Evolutionary conservation across 805 yeast species (phyloP).

Genomic region (Teunomyces stri): DNA sequence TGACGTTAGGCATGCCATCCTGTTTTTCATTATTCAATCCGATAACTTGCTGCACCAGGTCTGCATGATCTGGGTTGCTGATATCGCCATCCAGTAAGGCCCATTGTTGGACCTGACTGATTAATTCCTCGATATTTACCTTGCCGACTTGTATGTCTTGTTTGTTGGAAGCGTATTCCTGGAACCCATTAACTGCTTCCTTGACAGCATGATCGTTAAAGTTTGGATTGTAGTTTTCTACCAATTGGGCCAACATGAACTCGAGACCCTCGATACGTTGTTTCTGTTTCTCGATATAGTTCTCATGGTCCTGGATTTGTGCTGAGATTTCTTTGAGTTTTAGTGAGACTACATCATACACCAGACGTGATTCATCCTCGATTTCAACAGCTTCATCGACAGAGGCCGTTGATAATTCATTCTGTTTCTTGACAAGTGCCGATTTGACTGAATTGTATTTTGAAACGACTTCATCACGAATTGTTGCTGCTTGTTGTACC

Average conservation of each 20-base stretch:
- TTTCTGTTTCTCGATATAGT: conserved; percentile 10
- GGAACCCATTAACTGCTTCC: conserved; percentile 56
- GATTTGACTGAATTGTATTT: conserved; percentile 6
- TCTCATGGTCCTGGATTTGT: conserved; percentile 1
- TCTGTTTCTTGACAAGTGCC: conserved; percentile 8
- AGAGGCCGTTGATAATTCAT: conserved; percentile 2
- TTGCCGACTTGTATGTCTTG: conserved; percentile 22
- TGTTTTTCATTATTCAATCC: neutral
- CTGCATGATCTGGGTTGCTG: conserved; percentile 8
- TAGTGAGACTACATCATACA: conserved; percentile 16
- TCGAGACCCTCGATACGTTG: conserved; percentile 37
- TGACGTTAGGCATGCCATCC: neutral
- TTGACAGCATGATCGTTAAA: conserved; percentile 88
- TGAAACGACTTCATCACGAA: conserved; percentile 13
- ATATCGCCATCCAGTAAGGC: neutral
- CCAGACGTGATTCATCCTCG: conserved; percentile 10
- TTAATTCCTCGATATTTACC: conserved; percentile 3
- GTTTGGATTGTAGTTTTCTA: conserved; percentile 69
- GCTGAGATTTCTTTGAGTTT: conserved; percentile 10
- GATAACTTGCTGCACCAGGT: conserved; percentile 25
- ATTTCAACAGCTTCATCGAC: conserved; percentile 2
- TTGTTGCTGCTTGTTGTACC: conserved; percentile 16
- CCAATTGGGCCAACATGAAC: conserved; percentile 46
- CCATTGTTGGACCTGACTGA: conserved; percentile 4
- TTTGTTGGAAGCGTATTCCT: conserved; percentile 45